These are phyloP conservation scores for Gyromitra esculenta DNA, from an alignment of 2,329 filamentous ascomycete species.

Conservation along the genomic window DNA sequence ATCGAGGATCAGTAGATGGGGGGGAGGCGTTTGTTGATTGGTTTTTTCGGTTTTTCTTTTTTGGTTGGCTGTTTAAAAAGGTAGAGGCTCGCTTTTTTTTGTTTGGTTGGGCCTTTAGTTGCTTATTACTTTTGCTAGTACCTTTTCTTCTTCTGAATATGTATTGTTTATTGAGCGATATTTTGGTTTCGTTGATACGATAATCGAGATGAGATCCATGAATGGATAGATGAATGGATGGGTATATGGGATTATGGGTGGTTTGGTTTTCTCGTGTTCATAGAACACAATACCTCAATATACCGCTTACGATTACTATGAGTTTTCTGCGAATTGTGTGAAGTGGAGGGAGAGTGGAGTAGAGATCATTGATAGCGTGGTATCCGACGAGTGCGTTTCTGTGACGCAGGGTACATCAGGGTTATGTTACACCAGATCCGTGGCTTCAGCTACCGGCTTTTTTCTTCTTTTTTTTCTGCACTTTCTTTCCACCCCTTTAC, in stretches of 20 bases:
- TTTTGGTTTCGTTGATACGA: neutral
- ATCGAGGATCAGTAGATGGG: slow-evolving; percentile 64
- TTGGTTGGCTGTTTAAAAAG: neutral
- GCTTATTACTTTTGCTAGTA: neutral
- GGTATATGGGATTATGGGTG: neutral
- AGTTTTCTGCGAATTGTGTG: neutral
- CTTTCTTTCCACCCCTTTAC: neutral
- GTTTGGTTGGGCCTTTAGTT: no score
- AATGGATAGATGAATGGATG: no score
- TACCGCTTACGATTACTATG: neutral
- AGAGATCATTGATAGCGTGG: neutral
- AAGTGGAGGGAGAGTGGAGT: neutral
- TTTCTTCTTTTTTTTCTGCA: neutral
- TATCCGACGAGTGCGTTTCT: neutral
- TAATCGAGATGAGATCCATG: neutral
- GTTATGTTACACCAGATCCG: neutral
- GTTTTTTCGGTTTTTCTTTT: neutral
- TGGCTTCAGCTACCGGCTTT: neutral
- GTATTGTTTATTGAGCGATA: neutral
- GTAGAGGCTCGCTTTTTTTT: neutral
- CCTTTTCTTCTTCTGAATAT: neutral
- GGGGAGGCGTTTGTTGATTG: neutral
- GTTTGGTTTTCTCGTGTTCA: neutral
- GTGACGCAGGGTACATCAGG: neutral
- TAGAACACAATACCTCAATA: slow-evolving; percentile 11